phyloP scores from a whole-genome alignment of 2,329 filamentous ascomycete species.

The Aspergillus japonicus region DNA sequence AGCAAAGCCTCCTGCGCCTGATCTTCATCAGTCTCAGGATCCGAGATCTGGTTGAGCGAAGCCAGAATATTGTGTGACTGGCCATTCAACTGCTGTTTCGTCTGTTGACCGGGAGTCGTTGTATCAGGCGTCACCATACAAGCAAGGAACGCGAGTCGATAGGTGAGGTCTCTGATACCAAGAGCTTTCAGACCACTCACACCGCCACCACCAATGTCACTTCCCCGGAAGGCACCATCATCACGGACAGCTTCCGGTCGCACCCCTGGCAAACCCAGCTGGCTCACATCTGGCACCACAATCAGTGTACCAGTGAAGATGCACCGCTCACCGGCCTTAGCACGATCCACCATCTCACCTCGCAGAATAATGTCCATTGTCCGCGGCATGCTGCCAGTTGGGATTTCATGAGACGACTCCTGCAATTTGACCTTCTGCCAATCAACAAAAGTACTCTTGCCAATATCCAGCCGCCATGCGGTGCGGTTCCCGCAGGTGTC shows the following conservation, averaged over 20 bases:
- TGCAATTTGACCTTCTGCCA: conserved; percentile 99
- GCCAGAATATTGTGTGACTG: conserved; percentile 82
- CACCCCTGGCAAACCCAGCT: conserved; percentile 84
- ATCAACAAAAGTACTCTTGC: conserved; percentile 95
- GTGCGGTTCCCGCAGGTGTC: conserved; percentile 79
- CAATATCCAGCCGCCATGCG: conserved; percentile 95
- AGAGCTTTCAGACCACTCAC: conserved; percentile 86
- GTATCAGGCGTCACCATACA: conserved; percentile 94
- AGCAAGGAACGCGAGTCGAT: conserved; percentile 91
- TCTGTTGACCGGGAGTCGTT: conserved; percentile 71
- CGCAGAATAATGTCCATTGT: conserved; percentile 96
- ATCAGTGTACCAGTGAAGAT: conserved; percentile 96
- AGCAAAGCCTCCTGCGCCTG: conserved; percentile 85
- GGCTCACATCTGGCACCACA: conserved; percentile 94
- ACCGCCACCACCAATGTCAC: conserved; percentile 79
- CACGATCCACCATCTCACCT: conserved; percentile 95
- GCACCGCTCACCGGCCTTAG: conserved; percentile 96
- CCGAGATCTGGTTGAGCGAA: conserved; percentile 71
- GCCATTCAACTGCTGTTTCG: conserved; percentile 66
- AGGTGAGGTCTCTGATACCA: conserved; percentile 92
- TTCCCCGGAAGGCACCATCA: conserved; percentile 70
- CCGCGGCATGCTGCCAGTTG: conserved; percentile 95
- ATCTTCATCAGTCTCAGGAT: conserved; percentile 72
- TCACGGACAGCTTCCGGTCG: conserved; percentile 82
- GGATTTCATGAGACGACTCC: conserved; percentile 97